Evolutionary conservation across 2,329 filamentous ascomycete genomes (phyloP).

Genomic region (Xylariaceae sp.): DNA sequence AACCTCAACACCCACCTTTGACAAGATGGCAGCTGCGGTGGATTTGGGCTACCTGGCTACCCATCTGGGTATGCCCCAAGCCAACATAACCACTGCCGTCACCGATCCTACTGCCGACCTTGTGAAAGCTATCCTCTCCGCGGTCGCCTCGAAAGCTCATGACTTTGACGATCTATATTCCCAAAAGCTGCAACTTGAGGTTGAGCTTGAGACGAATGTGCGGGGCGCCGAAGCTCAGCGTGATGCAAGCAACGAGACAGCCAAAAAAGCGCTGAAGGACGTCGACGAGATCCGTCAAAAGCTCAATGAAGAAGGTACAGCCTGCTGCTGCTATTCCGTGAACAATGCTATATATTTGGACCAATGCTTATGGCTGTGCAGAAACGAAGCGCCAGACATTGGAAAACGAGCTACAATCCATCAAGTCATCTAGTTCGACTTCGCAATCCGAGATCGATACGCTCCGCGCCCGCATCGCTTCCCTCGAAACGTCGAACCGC

Average conservation of each 20-base stretch:
- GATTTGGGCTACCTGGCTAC: slow-evolving; percentile 71
- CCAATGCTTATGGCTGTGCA: slow-evolving; percentile 31
- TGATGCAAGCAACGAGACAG: slow-evolving; percentile 73
- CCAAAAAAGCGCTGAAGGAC: slow-evolving; percentile 80
- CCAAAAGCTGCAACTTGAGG: slow-evolving; percentile 83
- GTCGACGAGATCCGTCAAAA: slow-evolving; percentile 77
- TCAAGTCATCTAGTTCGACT: slow-evolving; percentile 71
- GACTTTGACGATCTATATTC: slow-evolving; percentile 79
- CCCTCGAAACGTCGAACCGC: slow-evolving; percentile 86
- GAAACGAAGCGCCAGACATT: slow-evolving; percentile 72
- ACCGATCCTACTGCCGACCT: slow-evolving; percentile 73
- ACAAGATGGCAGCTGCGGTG: slow-evolving; percentile 57
- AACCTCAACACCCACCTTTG: slow-evolving; percentile 15
- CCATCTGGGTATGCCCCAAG: slow-evolving; percentile 65
- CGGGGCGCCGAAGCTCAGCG: slow-evolving; percentile 78
- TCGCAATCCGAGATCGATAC: slow-evolving; percentile 72
- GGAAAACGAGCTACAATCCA: slow-evolving; percentile 74
- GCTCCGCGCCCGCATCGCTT: slow-evolving; percentile 76
- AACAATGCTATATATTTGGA: too few relatives aligned
- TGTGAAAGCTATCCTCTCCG: slow-evolving; percentile 68
- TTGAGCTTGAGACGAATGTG: slow-evolving; percentile 88
- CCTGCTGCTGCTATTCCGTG: too few relatives aligned
- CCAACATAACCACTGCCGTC: slow-evolving; percentile 55
- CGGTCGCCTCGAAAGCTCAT: slow-evolving; percentile 72
- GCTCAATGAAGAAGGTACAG: slow-evolving; percentile 74